Conservation (phyloP, 805 yeast species). For the Suhomyces faveliae region DNA sequence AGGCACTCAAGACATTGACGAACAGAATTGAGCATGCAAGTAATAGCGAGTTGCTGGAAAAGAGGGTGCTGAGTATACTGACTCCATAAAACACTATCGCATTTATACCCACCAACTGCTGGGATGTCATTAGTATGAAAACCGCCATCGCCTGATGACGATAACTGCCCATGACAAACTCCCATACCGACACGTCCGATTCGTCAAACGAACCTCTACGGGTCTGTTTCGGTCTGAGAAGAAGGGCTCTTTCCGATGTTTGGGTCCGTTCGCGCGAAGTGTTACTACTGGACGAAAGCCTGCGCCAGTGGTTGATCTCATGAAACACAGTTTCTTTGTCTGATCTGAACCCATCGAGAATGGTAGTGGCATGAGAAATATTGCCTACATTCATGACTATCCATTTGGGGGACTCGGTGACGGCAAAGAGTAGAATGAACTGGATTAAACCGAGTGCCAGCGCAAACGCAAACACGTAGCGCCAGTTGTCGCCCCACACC, state of each 20-base stretch:
- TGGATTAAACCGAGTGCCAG: constrained; percentile 25
- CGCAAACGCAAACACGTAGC: constrained; percentile 30
- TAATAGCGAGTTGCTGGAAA: constrained; percentile 15
- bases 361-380: constrained; percentile 24
- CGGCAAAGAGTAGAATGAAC: constrained; percentile 31
- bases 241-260: constrained; percentile 2
- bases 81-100: constrained; percentile 27
- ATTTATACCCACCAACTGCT: constrained; percentile 33
- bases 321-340: constrained; percentile 27
- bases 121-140: constrained; percentile 35
- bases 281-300: constrained; percentile 8
- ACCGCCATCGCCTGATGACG: constrained; percentile 22
- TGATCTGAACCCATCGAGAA: constrained; percentile 30
- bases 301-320: constrained; percentile 39
- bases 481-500: constrained; percentile 38
- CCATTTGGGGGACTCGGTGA: constrained; percentile 45
- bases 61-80: constrained; percentile 14
- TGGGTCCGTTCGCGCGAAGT: neutral
- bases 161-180: constrained; percentile 20
- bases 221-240: constrained; percentile 10
- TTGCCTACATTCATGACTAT: constrained; percentile 31
- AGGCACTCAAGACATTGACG: constrained; percentile 18
- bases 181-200: constrained; percentile 17
- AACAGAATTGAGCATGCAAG: constrained; percentile 18
- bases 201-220: constrained; percentile 33